A percentile compares a stretch with the other conserved stretches of the same genome.
phyloP scores from a whole-genome alignment of 495 filamentous ascomycete genomes.

The Cercophora scortea region DNA sequence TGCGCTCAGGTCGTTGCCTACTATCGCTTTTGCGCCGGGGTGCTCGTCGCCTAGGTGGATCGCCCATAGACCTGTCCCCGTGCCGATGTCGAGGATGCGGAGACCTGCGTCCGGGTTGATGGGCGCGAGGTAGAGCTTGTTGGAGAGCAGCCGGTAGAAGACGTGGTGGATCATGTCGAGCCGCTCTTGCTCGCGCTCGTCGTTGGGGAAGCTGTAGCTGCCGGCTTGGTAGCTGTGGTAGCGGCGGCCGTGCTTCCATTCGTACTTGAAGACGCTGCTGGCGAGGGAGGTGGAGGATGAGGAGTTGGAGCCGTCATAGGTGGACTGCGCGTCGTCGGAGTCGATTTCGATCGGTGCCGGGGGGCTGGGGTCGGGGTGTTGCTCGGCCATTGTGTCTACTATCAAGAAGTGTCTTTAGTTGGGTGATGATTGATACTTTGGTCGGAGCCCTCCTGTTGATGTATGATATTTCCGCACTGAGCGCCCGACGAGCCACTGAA shows the following conservation, averaged over 20 bases:
- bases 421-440: no score
- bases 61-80: conserved; percentile 19
- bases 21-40: conserved; percentile 16
- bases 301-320: conserved; percentile 4
- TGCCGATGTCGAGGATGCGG: conserved; percentile 17
- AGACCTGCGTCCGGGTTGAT: conserved; percentile 14
- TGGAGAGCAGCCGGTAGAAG: conserved; percentile 25
- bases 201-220: conserved; percentile 48
- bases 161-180: conserved; percentile 60
- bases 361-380: no score
- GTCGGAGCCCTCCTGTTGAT: no score
- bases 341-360: conserved; percentile 1
- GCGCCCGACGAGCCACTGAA: no score
- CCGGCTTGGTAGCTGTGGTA: conserved; percentile 49
- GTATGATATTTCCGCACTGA: no score
- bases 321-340: conserved; percentile 13
- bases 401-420: no score
- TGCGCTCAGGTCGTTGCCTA: conserved; percentile 46
- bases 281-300: conserved; percentile 30
- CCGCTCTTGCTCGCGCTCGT: conserved; percentile 56
- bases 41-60: conserved; percentile 17
- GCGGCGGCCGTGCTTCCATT: conserved; percentile 32
- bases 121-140: conserved; percentile 29
- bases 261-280: conserved; percentile 42
- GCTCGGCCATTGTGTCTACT: no score